Conservation (phyloP, 768 basidiomycete genomes). For the Lactarius tabidus region DNA sequence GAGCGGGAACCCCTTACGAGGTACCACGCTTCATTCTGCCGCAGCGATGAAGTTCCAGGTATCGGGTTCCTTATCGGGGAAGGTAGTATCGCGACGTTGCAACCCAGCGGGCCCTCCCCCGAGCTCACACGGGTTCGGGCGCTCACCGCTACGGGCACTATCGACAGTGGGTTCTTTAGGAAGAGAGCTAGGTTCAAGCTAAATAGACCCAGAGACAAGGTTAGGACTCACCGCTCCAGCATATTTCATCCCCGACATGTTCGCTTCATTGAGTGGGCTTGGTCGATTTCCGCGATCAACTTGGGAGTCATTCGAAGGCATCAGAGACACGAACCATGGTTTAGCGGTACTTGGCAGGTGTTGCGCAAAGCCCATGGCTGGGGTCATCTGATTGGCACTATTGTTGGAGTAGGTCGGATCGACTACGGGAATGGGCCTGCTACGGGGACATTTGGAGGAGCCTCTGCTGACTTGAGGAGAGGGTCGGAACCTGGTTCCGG, state of each 20-base stretch:
- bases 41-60: constrained; percentile 17
- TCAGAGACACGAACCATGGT: constrained; percentile 16
- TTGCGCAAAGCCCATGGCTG: constrained; percentile 20
- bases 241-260: constrained; percentile 22
- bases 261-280: constrained; percentile 12
- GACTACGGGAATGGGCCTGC: constrained; percentile 11
- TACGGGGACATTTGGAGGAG: constrained; percentile 6
- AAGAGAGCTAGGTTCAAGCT: constrained; percentile 20
- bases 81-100: constrained; percentile 18
- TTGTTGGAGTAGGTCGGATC: constrained; percentile 17
- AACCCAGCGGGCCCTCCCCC: too few species aligned
- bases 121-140: too few species aligned
- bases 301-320: too few species aligned
- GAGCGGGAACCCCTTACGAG: neutral
- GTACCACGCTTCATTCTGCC: constrained; percentile 22
- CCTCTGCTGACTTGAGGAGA: constrained; percentile 16
- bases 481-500: constrained; percentile 20
- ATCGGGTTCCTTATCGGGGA: constrained; percentile 17
- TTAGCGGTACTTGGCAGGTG: constrained; percentile 17
- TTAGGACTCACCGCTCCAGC: constrained; percentile 19
- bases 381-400: constrained; percentile 21
- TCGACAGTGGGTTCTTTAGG: constrained; percentile 23
- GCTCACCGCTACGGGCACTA: too few species aligned
- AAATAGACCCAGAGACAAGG: constrained; percentile 17
- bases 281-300: constrained; percentile 23